Evolutionary conservation across 1,139 yeast genomes (phyloP).

Genomic region (Meyerozyma elateridarum): DNA sequence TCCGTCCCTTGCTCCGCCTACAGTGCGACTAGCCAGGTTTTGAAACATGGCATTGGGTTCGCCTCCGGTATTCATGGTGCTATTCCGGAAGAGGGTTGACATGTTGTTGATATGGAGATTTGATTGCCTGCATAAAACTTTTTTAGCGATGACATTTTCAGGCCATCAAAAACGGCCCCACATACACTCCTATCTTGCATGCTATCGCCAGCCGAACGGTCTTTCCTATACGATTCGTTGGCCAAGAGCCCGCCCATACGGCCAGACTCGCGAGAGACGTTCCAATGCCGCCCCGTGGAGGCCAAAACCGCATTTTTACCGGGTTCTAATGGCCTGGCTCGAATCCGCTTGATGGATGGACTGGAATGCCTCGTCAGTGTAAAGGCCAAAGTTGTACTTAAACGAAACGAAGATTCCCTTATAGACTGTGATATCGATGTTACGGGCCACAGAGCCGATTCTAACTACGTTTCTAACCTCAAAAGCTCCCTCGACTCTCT

Average conservation of each 20-base stretch:
- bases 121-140: too few species aligned
- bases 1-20: too few species aligned
- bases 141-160: too few species aligned
- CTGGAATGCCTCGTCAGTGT: slow-evolving; percentile 89
- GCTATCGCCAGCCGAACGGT: slow-evolving; percentile 81
- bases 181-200: too few species aligned
- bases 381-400: slow-evolving; percentile 75
- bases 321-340: slow-evolving; percentile 85
- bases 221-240: slow-evolving; percentile 73
- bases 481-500: slow-evolving; percentile 48
- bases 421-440: slow-evolving; percentile 77
- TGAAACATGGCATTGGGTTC: too few species aligned
- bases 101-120: too few species aligned
- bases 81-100: too few species aligned
- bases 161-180: too few species aligned
- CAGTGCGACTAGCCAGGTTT: too few species aligned
- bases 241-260: slow-evolving; percentile 59
- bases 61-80: too few species aligned
- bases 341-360: slow-evolving; percentile 82
- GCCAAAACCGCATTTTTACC: slow-evolving; percentile 79
- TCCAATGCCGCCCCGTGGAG: slow-evolving; percentile 82
- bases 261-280: slow-evolving; percentile 72
- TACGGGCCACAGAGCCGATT: slow-evolving; percentile 66
- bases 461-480: slow-evolving; percentile 55
- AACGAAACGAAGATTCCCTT: slow-evolving; percentile 37